Conservation (phyloP, 129 eudicot genomes). For the Flaveria brownii region DNA sequence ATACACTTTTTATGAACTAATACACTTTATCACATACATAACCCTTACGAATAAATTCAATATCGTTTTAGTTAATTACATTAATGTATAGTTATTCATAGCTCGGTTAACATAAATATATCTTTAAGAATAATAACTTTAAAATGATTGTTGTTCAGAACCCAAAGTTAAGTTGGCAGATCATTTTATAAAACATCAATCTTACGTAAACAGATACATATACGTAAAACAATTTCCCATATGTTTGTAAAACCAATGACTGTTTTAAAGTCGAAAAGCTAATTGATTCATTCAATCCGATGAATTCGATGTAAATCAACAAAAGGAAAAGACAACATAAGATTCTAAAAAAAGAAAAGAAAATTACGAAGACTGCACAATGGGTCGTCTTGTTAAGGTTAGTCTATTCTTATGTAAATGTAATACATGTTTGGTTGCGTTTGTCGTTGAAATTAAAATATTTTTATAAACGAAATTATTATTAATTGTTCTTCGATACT, state of each 20-base stretch:
- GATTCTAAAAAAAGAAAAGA: background rate
- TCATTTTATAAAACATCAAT: no score
- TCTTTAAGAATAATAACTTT: no score
- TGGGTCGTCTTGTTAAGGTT: constrained; percentile 10
- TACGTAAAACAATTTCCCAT: background rate
- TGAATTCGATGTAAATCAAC: constrained; percentile 5
- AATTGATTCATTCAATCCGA: constrained; percentile 15
- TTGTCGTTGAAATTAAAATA: constrained; percentile 15
- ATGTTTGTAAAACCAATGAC: background rate
- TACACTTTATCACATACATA: no score
- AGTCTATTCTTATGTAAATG: background rate
- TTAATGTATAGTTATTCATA: no score
- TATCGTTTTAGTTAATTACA: no score
- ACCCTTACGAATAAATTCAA: no score
- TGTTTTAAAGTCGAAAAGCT: background rate
- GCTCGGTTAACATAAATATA: no score
- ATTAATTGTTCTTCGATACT: constrained; percentile 26
- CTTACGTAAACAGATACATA: no score
- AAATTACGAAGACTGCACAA: constrained; percentile 19
- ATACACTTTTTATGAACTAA: no score
- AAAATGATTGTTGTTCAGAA: no score
- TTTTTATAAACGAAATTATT: background rate
- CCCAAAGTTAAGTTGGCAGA: background rate
- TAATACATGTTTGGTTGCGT: background rate
- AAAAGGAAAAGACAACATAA: background rate